These are phyloP conservation scores for Penicillium rolfsii DNA, from an alignment of 2,329 filamentous ascomycete species.

Conservation along the genomic window DNA sequence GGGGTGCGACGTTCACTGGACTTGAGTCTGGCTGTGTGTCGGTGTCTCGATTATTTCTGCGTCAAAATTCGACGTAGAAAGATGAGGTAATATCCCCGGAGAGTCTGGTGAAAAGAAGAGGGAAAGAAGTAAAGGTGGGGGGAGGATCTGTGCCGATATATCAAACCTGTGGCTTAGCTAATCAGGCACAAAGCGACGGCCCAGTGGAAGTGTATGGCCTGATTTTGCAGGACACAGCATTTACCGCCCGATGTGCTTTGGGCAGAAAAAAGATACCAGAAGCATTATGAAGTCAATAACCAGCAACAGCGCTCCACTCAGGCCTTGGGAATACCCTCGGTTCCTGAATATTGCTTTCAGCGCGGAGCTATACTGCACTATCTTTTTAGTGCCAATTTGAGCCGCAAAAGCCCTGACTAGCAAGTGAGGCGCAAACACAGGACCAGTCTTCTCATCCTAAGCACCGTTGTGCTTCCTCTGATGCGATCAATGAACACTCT, in stretches of 20 bases:
- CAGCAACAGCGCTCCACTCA: background rate
- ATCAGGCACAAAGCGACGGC: conserved; percentile 29
- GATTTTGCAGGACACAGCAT: background rate
- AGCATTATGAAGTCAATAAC: background rate
- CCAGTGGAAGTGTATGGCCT: conserved; percentile 18
- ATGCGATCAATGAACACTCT: conserved; percentile 3
- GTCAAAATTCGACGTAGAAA: conserved; percentile 26
- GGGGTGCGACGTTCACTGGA: conserved; percentile 33
- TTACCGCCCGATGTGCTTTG: background rate
- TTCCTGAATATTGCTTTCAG: background rate
- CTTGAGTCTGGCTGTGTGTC: conserved; percentile 24
- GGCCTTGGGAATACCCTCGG: background rate
- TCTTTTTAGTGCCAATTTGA: background rate
- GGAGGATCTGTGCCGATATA: conserved; percentile 23
- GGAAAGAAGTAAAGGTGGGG: conserved; percentile 21
- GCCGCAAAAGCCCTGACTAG: background rate
- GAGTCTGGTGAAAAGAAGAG: conserved; percentile 19
- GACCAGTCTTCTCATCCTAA: background rate
- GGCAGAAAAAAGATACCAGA: conserved; percentile 15
- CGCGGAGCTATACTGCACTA: background rate
- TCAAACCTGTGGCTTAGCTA: conserved; percentile 31
- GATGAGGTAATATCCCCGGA: conserved; percentile 17
- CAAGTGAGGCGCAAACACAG: background rate
- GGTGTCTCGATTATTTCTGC: conserved; percentile 16
- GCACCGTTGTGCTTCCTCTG: background rate